Conservation (phyloP, 306 rosid species). For the Castanea crenata region DNA sequence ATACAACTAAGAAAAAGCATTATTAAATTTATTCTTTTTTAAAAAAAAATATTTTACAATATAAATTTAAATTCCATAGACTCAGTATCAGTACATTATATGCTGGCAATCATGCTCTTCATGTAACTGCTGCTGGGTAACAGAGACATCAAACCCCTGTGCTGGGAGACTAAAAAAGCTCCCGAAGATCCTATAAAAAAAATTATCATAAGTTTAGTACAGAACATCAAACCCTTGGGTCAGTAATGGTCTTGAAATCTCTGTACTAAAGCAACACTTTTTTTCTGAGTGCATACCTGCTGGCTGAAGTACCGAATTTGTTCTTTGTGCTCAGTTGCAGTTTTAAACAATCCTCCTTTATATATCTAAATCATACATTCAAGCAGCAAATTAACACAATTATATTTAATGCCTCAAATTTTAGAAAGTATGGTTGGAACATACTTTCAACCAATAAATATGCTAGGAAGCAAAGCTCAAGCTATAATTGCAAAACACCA, state of each 20-base stretch:
- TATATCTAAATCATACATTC: constrained; percentile 47
- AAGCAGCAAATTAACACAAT: constrained; percentile 9
- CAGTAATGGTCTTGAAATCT: neutral
- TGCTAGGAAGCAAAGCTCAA: neutral
- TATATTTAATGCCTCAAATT: neutral
- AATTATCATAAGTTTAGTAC: constrained; percentile 9
- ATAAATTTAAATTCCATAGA: constrained; percentile 5
- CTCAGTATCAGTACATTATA: constrained; percentile 43
- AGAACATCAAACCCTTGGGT: neutral
- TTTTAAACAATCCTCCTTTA: constrained; percentile 87
- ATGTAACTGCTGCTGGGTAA: constrained; percentile 78
- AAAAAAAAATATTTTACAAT: neutral
- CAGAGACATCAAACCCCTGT: constrained; percentile 91
- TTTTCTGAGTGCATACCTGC: constrained; percentile 52
- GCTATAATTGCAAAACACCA: neutral
- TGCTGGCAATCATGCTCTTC: constrained; percentile 76
- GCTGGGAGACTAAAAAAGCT: constrained; percentile 87
- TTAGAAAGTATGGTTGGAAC: neutral
- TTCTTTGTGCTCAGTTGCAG: constrained; percentile 93
- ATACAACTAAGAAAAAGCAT: neutral
- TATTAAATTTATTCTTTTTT: neutral
- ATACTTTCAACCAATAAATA: neutral
- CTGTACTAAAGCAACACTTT: neutral
- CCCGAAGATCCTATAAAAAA: constrained; percentile 77
- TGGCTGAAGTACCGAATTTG: constrained; percentile 91